Percentiles rank a stretch among this genome's conserved stretches.
phyloP scores from a whole-genome alignment of 306 rosid species.

The Canavalia gladiata region DNA sequence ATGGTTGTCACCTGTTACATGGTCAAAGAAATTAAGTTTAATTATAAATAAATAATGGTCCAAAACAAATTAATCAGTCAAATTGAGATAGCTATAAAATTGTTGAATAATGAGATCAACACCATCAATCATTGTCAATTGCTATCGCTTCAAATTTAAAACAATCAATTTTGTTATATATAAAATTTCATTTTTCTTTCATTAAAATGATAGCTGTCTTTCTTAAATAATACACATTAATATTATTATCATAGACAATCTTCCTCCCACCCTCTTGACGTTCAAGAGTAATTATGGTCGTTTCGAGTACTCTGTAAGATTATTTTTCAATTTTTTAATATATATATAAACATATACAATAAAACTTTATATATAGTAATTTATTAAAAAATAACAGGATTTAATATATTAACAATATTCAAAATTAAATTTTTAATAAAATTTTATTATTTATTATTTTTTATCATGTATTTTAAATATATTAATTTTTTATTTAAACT shows the following conservation, averaged over 20 bases:
- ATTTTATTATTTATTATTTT: no score
- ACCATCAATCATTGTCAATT: not conserved
- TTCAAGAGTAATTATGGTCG: no score
- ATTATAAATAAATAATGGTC: not conserved
- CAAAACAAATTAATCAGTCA: not conserved
- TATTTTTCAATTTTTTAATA: no score
- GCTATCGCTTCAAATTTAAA: not conserved
- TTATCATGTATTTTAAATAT: no score
- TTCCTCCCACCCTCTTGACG: not conserved
- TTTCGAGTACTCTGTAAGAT: no score
- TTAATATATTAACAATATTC: no score
- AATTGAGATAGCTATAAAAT: not conserved
- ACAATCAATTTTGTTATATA: not conserved
- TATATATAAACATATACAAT: no score
- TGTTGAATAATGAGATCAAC: not conserved
- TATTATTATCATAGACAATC: not conserved
- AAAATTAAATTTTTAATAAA: no score
- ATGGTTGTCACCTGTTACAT: not conserved
- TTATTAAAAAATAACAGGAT: no score
- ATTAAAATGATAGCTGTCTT: not conserved
- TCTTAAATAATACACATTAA: not conserved
- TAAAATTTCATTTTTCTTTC: conserved; percentile 2
- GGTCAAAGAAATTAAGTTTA: not conserved
- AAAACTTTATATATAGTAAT: no score
- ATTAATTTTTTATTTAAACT: no score